Evolutionary conservation across 2,329 filamentous ascomycete species (phyloP), one percentile per base, ranked within the genome.

Genomic region (Colletotrichum sp.): DNA sequence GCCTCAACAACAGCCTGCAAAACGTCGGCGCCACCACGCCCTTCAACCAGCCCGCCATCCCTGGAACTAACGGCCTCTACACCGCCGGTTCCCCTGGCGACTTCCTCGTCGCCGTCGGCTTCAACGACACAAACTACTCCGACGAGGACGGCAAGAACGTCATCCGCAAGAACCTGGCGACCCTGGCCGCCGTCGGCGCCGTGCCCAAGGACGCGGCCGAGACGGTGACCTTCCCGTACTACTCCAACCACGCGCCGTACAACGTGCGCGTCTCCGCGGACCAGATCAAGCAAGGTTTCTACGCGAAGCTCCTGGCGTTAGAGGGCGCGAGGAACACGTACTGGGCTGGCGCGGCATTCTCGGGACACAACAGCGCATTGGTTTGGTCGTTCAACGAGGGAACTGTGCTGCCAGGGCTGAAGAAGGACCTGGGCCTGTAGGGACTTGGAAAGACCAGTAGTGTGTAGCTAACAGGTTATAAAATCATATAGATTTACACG

Each of bases 261-360:
- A 65, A 79, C 36, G 30, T 83, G 73, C 70, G 76, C 21, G 83
- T 84, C 1, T 76, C 79, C 2, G 43, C 79, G 0, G 65, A 82
- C 3, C 79, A 81, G 5, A 81, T 86, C 18, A 68, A 71, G 1
- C 66, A 61, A 5, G 83, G 84, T 1, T 85, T 86, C 64, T 85
- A 84, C 38, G 52, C 76, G 0, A 78, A 84, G 15, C 60, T 86
- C 6, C 81, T 84, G 30, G 78, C 65, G 0, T 75, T 86, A 10
- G 83, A 86, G 77, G 83, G 84, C 1, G 71, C 80, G 36, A 78
- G 79, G 1, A 84, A 80, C 56, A 86, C 84, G 1, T 86, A 81
- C 73, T 87, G 83, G 75, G 83, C 84, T 2, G 84, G 83, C 2
- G 81, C 81, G 0, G 79, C 81, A 4, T 76, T 76, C 28, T 18